phyloP scores from a whole-genome alignment of 257 asterid genomes.

The Solanum arcanum region DNA sequence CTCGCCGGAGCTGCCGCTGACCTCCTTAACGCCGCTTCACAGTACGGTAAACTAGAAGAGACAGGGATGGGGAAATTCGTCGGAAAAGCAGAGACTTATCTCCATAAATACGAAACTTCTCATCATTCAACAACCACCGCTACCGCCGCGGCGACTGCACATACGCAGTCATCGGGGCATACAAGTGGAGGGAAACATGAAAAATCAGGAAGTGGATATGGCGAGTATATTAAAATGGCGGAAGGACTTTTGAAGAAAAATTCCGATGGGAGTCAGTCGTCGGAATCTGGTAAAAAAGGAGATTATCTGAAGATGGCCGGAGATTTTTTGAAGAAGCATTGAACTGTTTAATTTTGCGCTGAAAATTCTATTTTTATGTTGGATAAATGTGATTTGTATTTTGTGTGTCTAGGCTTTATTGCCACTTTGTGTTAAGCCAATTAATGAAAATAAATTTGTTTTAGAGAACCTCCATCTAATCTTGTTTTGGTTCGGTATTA shows the following conservation, averaged over 20 bases:
- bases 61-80: slow-evolving; percentile 30
- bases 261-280: background rate
- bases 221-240: slow-evolving; percentile 12
- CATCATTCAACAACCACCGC: background rate
- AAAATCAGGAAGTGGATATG: slow-evolving; percentile 5
- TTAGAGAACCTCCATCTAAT: background rate
- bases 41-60: slow-evolving; percentile 42
- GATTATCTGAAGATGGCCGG: slow-evolving; percentile 31
- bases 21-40: slow-evolving; percentile 37
- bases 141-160: background rate
- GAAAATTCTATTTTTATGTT: no score
- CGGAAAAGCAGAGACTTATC: slow-evolving; percentile 42
- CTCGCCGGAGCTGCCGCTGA: slow-evolving; percentile 49
- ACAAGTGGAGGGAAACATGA: background rate
- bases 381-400: background rate
- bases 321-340: slow-evolving; percentile 8
- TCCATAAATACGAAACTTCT: slow-evolving; percentile 27
- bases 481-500: no score
- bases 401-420: background rate
- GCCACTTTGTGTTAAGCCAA: background rate
- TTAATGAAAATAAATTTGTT: background rate
- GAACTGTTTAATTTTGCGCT: background rate
- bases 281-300: slow-evolving; percentile 3
- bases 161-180: background rate
- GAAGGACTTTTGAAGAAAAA: slow-evolving; percentile 14